Evolutionary conservation across 2,329 filamentous ascomycete species (phyloP).

Genomic region (Botryosphaeria agaves): DNA sequence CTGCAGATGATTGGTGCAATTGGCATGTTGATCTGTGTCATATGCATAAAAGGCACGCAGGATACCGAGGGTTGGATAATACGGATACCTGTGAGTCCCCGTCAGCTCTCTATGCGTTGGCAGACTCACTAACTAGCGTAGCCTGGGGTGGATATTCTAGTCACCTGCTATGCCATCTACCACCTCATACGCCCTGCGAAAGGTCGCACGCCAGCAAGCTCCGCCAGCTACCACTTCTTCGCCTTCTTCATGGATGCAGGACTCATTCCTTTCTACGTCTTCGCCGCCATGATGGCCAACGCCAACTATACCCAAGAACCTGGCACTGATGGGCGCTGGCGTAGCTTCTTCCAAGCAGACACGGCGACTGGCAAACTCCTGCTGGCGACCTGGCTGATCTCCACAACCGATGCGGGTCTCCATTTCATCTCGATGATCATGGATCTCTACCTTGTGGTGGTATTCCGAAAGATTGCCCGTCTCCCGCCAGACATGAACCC

Average conservation of each 20-base stretch:
- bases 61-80: constrained; percentile 54
- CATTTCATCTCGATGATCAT: constrained; percentile 55
- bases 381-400: constrained; percentile 49
- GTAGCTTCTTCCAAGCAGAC: constrained; percentile 44
- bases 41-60: constrained; percentile 56
- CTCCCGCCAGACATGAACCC: constrained; percentile 94
- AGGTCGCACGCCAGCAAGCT: constrained; percentile 58
- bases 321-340: constrained; percentile 40
- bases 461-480: constrained; percentile 65
- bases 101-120: constrained; percentile 1
- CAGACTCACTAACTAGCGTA: constrained; percentile 17
- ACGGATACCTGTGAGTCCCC: constrained; percentile 48
- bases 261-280: constrained; percentile 45
- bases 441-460: constrained; percentile 56
- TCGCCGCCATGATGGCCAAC: constrained; percentile 36
- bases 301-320: constrained; percentile 31
- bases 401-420: constrained; percentile 45
- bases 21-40: constrained; percentile 57
- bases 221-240: constrained; percentile 81
- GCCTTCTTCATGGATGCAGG: constrained; percentile 55
- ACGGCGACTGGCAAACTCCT: constrained; percentile 41
- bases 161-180: constrained; percentile 63
- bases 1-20: constrained; percentile 50
- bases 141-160: constrained; percentile 58
- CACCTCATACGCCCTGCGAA: constrained; percentile 58